Evolutionary conservation across 2,329 filamentous ascomycete species (phyloP).

Genomic region (Nemania abortiva): DNA sequence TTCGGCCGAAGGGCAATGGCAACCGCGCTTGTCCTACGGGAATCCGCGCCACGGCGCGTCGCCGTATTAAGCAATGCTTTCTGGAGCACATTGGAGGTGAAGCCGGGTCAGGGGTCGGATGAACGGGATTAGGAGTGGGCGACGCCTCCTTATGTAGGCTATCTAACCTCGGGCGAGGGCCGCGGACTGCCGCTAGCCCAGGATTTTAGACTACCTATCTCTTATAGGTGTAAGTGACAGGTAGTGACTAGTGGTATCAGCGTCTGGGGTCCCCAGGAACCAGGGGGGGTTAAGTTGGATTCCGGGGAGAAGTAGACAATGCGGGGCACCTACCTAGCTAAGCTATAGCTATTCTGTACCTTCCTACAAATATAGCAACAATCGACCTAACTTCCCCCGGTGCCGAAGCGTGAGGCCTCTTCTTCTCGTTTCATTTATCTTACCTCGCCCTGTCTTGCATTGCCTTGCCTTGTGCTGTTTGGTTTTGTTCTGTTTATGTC

Average conservation of each 20-base stretch:
- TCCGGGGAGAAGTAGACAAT: not conserved
- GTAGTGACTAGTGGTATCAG: not conserved
- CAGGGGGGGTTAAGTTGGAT: not conserved
- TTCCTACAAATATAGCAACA: not conserved
- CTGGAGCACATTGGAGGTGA: constrained; percentile 12
- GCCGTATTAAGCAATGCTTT: not conserved
- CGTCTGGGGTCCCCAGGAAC: constrained; percentile 25
- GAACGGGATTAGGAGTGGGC: constrained; percentile 24
- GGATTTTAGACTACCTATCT: not conserved
- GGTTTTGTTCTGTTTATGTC: not conserved
- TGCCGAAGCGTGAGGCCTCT: not conserved
- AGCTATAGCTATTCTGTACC: not conserved
- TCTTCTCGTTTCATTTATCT: not conserved
- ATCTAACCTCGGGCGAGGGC: constrained; percentile 27
- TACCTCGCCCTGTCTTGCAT: not conserved
- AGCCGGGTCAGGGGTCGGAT: constrained; percentile 22
- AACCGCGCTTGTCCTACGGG: not conserved
- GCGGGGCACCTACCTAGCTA: constrained; percentile 4
- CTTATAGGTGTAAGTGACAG: not conserved
- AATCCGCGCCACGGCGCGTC: constrained; percentile 4
- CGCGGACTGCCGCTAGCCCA: constrained; percentile 14
- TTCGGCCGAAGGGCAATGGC: constrained; percentile 27
- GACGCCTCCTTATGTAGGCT: not conserved
- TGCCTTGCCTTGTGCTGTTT: not conserved
- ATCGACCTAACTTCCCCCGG: not conserved